Evolutionary conservation across 306 rosid genomes (phyloP), one percentile per base, ranked within the genome.

Genomic region (Amphicarpaea edgeworthii): DNA sequence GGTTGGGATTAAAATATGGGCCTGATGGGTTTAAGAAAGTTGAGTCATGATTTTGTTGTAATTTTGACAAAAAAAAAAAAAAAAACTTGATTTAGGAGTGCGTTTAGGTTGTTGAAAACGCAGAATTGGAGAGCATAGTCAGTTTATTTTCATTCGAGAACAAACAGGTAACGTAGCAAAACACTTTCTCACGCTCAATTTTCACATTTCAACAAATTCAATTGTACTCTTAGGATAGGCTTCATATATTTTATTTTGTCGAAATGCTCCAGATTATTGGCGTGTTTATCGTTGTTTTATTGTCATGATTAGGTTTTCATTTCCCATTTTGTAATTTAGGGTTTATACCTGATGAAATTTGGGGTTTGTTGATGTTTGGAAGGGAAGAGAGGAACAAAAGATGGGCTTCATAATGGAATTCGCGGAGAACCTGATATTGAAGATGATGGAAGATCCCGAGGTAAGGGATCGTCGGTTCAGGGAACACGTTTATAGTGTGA

Each of bases 271-370:
- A 16, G 68, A 61, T 50, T 51, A 4, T 12, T 58, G 40, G 9
- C 32, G 6, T 24, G n/a, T 11, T 24, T 12, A 57, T 2, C 2
- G 19, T 15, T 41, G 19, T 1, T 47, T 70, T 28, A 1, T 5
- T 9, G 17, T 69, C 19, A 32, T 12, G 28, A 17, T 28, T 9
- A 34, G 16, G 16, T 15, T 47, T 47, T 26, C 6, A 1, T 46
- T 9, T 28, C 60, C 16, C 4, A 20, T 58, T 60, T 72, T 12
- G 17, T 24, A 77, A 72, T 21, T 14, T 19, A 66, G 59, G 78
- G 72, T 54, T 66, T 76, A 14, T 20, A 40, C 42, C 42, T 62
- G 32, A 76, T n/a, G 2, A 16, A 50, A 79, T 67, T 68, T 77
- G 17, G 73, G 70, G 3, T 8, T 61, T 49, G 26, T 78, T 72